Percentiles rank a stretch among this genome's conserved stretches.
Conservation (phyloP, 306 rosid genomes). For the Betula pendula region DNA sequence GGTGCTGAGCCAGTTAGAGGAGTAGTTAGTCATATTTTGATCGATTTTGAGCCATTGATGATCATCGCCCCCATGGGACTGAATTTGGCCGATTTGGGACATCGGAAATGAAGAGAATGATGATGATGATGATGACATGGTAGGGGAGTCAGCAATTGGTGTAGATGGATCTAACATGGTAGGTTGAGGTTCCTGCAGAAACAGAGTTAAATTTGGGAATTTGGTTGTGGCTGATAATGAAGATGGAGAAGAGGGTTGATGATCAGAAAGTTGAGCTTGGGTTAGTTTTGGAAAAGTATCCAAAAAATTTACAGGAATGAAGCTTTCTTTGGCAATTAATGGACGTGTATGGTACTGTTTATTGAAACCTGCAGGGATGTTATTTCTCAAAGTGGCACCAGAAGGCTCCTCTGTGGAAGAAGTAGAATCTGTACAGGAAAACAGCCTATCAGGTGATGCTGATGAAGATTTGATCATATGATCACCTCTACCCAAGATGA, state of each 20-base stretch:
- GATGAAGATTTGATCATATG: constrained; percentile 38
- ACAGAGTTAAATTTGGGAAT: constrained; percentile 64
- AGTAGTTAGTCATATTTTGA: constrained; percentile 25
- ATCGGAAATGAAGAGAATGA: constrained; percentile 34
- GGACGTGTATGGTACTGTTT: constrained; percentile 14
- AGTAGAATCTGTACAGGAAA: constrained; percentile 35
- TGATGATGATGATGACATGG: constrained; percentile 25
- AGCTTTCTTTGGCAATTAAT: constrained; percentile 25
- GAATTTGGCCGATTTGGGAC: constrained; percentile 34
- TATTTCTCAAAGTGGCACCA: no score
- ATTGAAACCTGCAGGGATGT: no score
- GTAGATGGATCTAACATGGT: constrained; percentile 33
- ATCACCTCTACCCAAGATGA: constrained; percentile 32
- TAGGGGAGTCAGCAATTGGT: constrained; percentile 7
- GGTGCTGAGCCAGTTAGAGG: constrained; percentile 54
- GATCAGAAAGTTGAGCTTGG: constrained; percentile 28
- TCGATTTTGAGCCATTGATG: constrained; percentile 41
- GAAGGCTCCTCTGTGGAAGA: constrained; percentile 49
- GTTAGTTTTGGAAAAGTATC: constrained; percentile 60
- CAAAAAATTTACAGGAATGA: constrained; percentile 63
- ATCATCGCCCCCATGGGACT: constrained; percentile 29
- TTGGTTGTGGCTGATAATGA: constrained; percentile 35
- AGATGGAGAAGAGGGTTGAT: constrained; percentile 34
- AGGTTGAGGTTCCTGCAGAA: constrained; percentile 58
- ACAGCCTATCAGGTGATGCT: constrained; percentile 30